Percentiles rank a stretch among this genome's conserved stretches.
Conservation (phyloP, 2,329 filamentous ascomycete genomes). For the Penicillium glabrum region DNA sequence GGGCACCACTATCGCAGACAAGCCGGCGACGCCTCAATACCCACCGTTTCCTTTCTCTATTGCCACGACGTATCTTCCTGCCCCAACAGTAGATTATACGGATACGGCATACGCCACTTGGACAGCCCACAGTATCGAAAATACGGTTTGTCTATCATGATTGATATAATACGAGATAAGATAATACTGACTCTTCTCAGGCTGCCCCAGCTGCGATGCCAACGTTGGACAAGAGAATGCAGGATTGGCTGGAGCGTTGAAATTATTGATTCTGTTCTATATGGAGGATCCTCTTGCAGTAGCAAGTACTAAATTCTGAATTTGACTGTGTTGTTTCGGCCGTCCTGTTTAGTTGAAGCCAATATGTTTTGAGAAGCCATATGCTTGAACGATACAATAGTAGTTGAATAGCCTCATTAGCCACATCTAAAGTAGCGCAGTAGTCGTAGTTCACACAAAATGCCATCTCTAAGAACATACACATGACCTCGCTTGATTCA, state of each 20-base stretch:
- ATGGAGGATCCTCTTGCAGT: not conserved
- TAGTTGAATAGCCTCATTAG: too few species aligned
- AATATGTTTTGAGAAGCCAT: not conserved
- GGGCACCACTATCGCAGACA: conserved; percentile 58
- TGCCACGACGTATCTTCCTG: conserved; percentile 52
- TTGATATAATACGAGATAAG: not conserved
- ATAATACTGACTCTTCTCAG: conserved; percentile 35
- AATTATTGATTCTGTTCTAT: conserved; percentile 49
- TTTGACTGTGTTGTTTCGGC: not conserved
- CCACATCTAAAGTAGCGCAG: too few species aligned
- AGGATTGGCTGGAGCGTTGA: conserved; percentile 59
- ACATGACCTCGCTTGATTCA: too few species aligned
- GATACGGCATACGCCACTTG: conserved; percentile 53
- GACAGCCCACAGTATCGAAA: conserved; percentile 54
- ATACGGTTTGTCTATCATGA: conserved; percentile 52
- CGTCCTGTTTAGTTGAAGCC: not conserved
- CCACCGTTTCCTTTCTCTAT: conserved; percentile 57
- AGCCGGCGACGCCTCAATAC: conserved; percentile 50
- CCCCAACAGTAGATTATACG: conserved; percentile 51
- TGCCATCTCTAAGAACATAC: too few species aligned
- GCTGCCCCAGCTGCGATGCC: conserved; percentile 53
- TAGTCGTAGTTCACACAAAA: too few species aligned
- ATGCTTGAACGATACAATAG: too few species aligned
- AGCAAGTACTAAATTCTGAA: not conserved
- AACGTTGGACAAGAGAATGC: conserved; percentile 53